Evolutionary conservation across 352 stramenopile genomes (phyloP), one percentile per base, ranked within the genome.

Genomic region (Globisporangium viniferum): DNA sequence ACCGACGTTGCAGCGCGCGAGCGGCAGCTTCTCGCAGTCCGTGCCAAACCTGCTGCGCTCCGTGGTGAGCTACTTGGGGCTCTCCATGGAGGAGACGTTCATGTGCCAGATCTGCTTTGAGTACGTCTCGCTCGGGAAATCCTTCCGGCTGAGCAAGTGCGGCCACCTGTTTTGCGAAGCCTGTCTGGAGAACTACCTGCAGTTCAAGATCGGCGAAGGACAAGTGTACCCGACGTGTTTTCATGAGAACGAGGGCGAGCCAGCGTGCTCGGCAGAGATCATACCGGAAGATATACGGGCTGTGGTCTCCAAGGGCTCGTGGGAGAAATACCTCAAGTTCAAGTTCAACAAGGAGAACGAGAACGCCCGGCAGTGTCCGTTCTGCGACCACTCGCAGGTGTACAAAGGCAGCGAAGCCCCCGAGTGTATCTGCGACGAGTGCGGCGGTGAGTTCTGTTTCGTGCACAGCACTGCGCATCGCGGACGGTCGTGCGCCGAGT

Each of bases 401-500:
- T 89, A 78, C 56, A 59, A 73, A 20, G 76, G 77, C 8, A 76
- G 73, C 20, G 68, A 82, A 27, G 56, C 72, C 1, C 83, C 83
- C 5, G 78, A 82, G 53, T 88, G 79, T 35, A 41, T 74, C 0
- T 90, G 84, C 33, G 71, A 71, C 9, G 59, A 62, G 0, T 92
- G 84, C 54, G 67, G 69, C 2, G 74, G 74, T 8, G 77, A 83
- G 27, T 98, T 93, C 70, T 98, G 92, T 59, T 97, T 96, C 58
- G 77, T 88, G 20, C 92, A 98, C 59, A 94, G 86, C 33, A 97
- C 83, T 53, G 90, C 92, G 0, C 92, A 98, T 67, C 66, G 78
- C 29, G 80, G 81, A 39, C 72, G 71, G 6, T 79, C 74, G 1
- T 98, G 91, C 66, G 77, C 78, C 35, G 79, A 90, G 33, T 97